Base-by-base conservation (phyloP, 2,329 filamentous ascomycete species). In the Fusarium sp. region DNA sequence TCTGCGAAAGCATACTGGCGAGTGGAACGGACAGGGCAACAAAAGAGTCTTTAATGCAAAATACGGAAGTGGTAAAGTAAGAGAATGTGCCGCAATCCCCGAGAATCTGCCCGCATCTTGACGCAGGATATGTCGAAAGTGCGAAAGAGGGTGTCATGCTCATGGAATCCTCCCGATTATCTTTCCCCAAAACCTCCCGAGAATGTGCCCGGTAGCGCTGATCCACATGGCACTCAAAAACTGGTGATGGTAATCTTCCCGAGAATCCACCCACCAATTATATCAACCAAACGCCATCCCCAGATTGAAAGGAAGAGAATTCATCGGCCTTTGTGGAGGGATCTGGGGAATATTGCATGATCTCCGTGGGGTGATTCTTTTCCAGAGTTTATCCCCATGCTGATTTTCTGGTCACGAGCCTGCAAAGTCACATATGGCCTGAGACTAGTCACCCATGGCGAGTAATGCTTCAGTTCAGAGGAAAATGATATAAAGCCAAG, bases 301-400 rank as follows among this genome's bases (percentile, higher is more conserved):
- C 53, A 23, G 36, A 8, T 37, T 58, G 13, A 15, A 64, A 34
- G 30, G 11, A 45, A 49, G 30, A 38, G 50, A 64, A 57, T 46
- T 42, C 54, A 38, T 38, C 23, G 28, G 31, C 12, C 41, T 42
- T 42, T 59, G 53, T 63, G 62, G 62, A 63, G 53, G 44, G 52
- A 51, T 12, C 60, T 30, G 62, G 60, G 62, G 52, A 62, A 47
- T 11, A 34, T 36, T 59, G 50, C 38, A 44, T 65, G 52, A 65
- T 31, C 62, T 65, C 62, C 62, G 52, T 65, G 52, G 62, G 62
- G 59, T 64, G 59, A 65, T 28, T 8, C 40, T 30, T 12, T 23
- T 10, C 34, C 34, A 34, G 41, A 3, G 10, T 53, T 57, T 42
- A n/a, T 30, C 37, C 23, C 38, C 37, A 57, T 42, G 34, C 30